These are phyloP conservation scores for Dorcoceras hygrometricum DNA, from an alignment of 257 asterid species.

Conservation along the genomic window DNA sequence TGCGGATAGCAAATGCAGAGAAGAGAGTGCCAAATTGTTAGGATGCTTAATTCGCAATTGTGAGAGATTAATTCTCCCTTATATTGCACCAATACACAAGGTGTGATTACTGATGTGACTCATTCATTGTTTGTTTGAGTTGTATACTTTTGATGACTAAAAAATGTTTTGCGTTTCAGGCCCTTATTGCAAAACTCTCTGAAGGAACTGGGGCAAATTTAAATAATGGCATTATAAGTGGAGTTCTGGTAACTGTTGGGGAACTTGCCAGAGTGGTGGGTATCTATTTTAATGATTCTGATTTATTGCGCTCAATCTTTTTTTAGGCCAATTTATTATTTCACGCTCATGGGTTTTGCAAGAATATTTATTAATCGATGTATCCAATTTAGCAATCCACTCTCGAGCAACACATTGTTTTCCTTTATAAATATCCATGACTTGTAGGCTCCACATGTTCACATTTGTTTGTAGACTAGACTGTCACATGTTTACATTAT, in stretches of 20 bases:
- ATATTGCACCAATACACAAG: constrained; percentile 97
- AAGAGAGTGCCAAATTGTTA: constrained; percentile 96
- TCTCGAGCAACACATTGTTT: too few species aligned
- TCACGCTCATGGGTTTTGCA: constrained; percentile 4
- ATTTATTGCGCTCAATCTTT: constrained; percentile 9
- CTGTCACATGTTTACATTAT: too few species aligned
- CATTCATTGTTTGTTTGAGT: constrained; percentile 15
- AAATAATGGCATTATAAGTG: constrained; percentile 91
- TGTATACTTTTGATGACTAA: constrained; percentile 22
- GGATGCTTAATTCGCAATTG: constrained; percentile 98
- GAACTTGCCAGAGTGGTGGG: constrained; percentile 99
- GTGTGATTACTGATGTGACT: constrained; percentile 33
- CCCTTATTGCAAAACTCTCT: constrained; percentile 80
- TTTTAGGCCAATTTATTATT: constrained; percentile 7
- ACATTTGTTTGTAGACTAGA: too few species aligned
- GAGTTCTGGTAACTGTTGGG: constrained; percentile 97
- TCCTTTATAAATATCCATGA: too few species aligned
- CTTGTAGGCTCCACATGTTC: too few species aligned
- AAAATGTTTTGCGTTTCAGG: constrained; percentile 50
- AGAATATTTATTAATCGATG: not conserved
- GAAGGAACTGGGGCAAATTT: constrained; percentile 95
- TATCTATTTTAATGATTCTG: constrained; percentile 26
- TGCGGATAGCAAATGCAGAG: constrained; percentile 97
- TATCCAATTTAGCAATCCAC: too few species aligned
- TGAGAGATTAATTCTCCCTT: constrained; percentile 88